These are phyloP conservation scores for Moesziomyces antarcticus DNA, from an alignment of 1,284 basidiomycete species.

Conservation along the genomic window DNA sequence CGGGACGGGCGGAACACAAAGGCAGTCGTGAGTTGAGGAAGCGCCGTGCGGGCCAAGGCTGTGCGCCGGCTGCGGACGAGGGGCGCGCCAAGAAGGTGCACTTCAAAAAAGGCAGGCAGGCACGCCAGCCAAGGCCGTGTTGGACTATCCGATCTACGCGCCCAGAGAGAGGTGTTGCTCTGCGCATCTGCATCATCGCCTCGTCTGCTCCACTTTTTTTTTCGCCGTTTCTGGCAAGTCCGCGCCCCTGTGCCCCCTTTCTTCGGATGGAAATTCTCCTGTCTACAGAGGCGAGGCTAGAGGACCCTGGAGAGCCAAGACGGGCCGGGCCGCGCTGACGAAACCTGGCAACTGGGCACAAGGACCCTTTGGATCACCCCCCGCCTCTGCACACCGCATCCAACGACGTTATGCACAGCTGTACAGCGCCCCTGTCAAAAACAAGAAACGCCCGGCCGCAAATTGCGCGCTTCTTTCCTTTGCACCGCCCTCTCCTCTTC, in stretches of 20 bases:
- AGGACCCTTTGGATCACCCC: no score
- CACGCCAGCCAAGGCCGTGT: conserved; percentile 1
- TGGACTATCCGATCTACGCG: conserved; percentile 16
- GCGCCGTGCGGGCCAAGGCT: conserved; percentile 5
- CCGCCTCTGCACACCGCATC: background rate
- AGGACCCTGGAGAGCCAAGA: background rate
- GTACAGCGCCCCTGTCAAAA: background rate
- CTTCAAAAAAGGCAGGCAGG: background rate
- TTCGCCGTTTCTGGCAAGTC: no score
- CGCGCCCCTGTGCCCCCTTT: no score
- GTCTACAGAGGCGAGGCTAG: no score
- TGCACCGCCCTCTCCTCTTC: background rate
- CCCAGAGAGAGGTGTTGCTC: no score
- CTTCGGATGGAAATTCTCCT: no score
- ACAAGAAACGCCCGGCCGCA: background rate
- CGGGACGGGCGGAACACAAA: background rate
- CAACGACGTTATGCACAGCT: background rate
- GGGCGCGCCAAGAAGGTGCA: no score
- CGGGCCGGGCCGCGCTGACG: background rate
- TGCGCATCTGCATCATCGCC: no score
- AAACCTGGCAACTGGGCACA: background rate
- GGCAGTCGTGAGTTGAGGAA: background rate
- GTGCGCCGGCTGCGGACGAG: conserved; percentile 1
- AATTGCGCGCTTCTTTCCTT: background rate
- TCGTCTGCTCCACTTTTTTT: no score